Evolutionary conservation across 805 yeast species (phyloP), one percentile per base, ranked within the genome.

Genomic region (Cyberlindnera mississippiensis): DNA sequence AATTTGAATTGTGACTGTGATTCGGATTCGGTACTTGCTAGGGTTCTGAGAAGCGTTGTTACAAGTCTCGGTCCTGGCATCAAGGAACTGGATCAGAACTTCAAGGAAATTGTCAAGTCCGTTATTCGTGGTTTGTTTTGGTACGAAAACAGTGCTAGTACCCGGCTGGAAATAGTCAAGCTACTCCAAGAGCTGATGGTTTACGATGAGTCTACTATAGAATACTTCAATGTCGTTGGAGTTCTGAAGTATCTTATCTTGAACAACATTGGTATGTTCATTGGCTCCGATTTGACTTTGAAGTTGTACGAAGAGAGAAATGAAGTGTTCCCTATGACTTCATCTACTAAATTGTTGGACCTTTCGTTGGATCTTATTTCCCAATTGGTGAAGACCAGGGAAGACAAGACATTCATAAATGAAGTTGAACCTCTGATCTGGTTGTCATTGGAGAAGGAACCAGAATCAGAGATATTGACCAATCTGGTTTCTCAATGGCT

Each of bases 21-120:
- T 29, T 73, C 85, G 0, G 59, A 67, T 16, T 55, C 66, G 1
- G 62, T 70, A 0, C 53, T 80, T 8, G 66, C 71, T 0, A 67
- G 71, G 35, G 64, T 76, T 8, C 44, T 75, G 9, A 65, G 72
- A 43, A 58, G 69, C 4, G 42, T 81, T 5, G 62, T 79, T 17
- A 72, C 72, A 44, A 68, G 70, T 31, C 51, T 76, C 16, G 90
- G 91, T 1, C 91, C 91, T 2, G 72, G 69, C 42, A 54, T 76
- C 11, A 48, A 51, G 4, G 61, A 61, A 4, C 53, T 76, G 46
- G 57, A 59, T 3, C 28, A 44, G 2, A 40, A 45, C 4, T 42
- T 57, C 46, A 66, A 61, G 41, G 54, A 40, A 32, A 61, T 52
- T 41, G 62, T 69, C 41, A 68, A 44, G 46, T 69, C 60, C 59